Evolutionary conservation across 768 basidiomycete genomes (phyloP).

Genomic region (Russula foetens): DNA sequence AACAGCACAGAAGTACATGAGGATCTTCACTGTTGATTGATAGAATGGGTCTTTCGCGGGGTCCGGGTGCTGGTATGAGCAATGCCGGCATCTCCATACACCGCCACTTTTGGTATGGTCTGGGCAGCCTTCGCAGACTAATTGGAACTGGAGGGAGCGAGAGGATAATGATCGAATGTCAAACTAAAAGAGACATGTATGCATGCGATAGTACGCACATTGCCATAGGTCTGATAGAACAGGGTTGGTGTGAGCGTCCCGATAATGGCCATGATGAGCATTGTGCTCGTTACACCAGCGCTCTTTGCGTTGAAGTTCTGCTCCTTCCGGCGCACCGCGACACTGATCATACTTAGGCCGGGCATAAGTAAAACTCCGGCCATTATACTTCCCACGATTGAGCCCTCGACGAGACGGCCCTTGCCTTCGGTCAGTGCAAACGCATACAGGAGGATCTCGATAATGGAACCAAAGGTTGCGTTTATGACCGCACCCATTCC

Average conservation of each 20-base stretch:
- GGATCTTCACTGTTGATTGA: slow-evolving; percentile 85
- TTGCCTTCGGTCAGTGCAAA: slow-evolving; percentile 89
- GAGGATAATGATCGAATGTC: not conserved
- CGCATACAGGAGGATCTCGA: slow-evolving; percentile 89
- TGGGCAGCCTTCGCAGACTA: slow-evolving; percentile 79
- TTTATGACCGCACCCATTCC: slow-evolving; percentile 99
- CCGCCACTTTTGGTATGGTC: slow-evolving; percentile 22
- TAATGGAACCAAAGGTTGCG: slow-evolving; percentile 96
- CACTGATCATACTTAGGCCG: slow-evolving; percentile 90
- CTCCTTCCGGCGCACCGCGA: slow-evolving; percentile 85
- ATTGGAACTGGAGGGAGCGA: slow-evolving; percentile 56
- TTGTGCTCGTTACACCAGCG: slow-evolving; percentile 97
- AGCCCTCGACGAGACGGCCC: slow-evolving; percentile 92
- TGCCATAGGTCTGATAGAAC: slow-evolving; percentile 98
- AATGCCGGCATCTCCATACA: slow-evolving; percentile 85
- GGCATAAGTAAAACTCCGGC: slow-evolving; percentile 98
- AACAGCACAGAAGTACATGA: slow-evolving; percentile 95
- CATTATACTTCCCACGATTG: slow-evolving; percentile 89
- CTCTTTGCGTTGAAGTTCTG: slow-evolving; percentile 99
- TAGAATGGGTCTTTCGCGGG: slow-evolving; percentile 94
- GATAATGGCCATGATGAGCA: slow-evolving; percentile 99
- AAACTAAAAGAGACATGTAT: slow-evolving; percentile 3
- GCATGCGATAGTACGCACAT: slow-evolving; percentile 46
- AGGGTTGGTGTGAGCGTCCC: slow-evolving; percentile 91
- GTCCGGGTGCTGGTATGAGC: slow-evolving; percentile 92